Conservation (phyloP, 179 eudicot genomes). For the Nepenthes alata region DNA sequence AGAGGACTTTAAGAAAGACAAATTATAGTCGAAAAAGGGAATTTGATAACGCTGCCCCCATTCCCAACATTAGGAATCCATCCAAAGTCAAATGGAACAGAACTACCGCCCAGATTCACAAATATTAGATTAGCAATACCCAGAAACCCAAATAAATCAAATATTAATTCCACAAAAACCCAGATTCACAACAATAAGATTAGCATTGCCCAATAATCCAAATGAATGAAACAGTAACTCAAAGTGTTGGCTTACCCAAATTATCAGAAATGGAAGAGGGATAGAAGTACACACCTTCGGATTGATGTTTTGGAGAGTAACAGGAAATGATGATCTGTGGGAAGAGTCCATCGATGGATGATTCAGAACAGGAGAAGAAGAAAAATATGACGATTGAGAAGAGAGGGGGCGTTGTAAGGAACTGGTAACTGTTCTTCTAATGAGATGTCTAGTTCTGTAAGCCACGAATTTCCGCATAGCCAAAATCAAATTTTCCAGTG, state of each 20-base stretch:
- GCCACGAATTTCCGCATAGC: constrained; percentile 54
- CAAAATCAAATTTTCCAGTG: not conserved
- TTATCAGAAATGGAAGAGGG: not conserved
- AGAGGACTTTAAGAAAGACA: not conserved
- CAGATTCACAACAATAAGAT: constrained; percentile 1
- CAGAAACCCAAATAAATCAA: not conserved
- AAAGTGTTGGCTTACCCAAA: constrained; percentile 2
- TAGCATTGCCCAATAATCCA: constrained; percentile 12
- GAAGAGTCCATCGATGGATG: constrained; percentile 23
- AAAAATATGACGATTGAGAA: constrained; percentile 15
- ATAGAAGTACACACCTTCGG: constrained; percentile 40
- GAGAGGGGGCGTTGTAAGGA: constrained; percentile 9
- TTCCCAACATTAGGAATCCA: not conserved
- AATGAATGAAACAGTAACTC: constrained; percentile 4
- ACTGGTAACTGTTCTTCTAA: constrained; percentile 9
- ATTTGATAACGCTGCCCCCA: not conserved
- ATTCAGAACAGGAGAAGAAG: constrained; percentile 3
- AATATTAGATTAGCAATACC: not conserved
- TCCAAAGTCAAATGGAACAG: not conserved
- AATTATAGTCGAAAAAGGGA: not conserved
- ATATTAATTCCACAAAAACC: not conserved
- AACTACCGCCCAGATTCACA: not conserved
- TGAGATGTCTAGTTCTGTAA: constrained; percentile 22
- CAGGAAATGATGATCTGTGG: constrained; percentile 21
- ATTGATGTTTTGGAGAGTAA: constrained; percentile 42